Conservation (phyloP, 169 alveolate genomes). For the Plasmodium gonderi region DNA sequence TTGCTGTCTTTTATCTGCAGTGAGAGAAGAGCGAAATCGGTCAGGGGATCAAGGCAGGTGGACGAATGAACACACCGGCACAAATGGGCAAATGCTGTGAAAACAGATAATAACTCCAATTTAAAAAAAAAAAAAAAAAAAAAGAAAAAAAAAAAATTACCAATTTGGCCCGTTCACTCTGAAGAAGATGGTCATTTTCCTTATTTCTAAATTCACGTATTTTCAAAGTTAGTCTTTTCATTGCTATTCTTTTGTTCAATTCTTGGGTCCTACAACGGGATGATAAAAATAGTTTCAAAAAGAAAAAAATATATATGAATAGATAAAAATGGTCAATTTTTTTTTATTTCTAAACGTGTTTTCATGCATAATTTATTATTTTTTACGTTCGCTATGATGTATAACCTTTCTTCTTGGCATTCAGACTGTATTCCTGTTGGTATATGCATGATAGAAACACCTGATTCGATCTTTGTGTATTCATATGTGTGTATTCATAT, state of each 20-base stretch:
- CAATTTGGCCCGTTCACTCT: slow-evolving; percentile 27
- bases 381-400: background rate
- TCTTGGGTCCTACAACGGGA: slow-evolving; percentile 67
- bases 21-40: background rate
- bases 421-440: slow-evolving; percentile 39
- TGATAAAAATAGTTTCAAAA: too few species aligned
- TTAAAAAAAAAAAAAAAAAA: slow-evolving; percentile 11
- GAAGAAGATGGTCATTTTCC: background rate
- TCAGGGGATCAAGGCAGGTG: background rate
- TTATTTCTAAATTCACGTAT: background rate
- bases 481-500: too few species aligned
- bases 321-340: background rate
- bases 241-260: slow-evolving; percentile 56
- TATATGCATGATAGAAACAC: slow-evolving; percentile 39
- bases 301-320: background rate
- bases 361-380: background rate
- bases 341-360: background rate
- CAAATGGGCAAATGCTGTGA: too few species aligned
- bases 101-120: background rate
- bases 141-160: slow-evolving; percentile 49
- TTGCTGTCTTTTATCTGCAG: slow-evolving; percentile 28
- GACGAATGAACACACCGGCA: background rate
- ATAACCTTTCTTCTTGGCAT: slow-evolving; percentile 67
- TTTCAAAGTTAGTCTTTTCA: slow-evolving; percentile 47
- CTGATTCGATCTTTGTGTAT: slow-evolving; percentile 41